A percentile compares a stretch with the other conserved stretches of the same genome.
Conservation (phyloP, 768 basidiomycete species). For the Boletus barrowsii region DNA sequence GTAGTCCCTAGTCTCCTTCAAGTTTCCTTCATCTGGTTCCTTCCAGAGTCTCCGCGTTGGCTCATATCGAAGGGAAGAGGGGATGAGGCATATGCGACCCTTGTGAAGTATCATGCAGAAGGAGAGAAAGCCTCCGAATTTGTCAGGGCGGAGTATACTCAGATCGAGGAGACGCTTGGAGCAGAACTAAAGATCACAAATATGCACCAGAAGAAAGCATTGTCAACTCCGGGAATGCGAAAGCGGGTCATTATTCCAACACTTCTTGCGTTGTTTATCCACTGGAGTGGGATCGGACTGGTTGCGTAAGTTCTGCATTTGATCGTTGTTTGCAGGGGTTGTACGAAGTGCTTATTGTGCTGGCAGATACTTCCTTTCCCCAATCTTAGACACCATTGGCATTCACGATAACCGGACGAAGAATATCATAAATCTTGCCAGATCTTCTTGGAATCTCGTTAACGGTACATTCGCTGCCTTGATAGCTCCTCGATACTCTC, state of each 20-base stretch:
- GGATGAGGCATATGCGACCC: slow-evolving; percentile 44
- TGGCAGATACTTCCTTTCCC: slow-evolving; percentile 10
- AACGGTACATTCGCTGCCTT: neutral
- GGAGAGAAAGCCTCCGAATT: slow-evolving; percentile 50
- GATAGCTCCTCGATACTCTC: neutral
- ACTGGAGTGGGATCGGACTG: slow-evolving; percentile 10
- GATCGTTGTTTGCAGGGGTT: neutral
- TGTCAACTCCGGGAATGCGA: slow-evolving; percentile 13
- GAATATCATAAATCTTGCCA: slow-evolving; percentile 6
- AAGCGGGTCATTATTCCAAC: slow-evolving; percentile 11
- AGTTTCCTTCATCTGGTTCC: slow-evolving; percentile 51
- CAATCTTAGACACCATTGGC: slow-evolving; percentile 6
- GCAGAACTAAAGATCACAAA: slow-evolving; percentile 1
- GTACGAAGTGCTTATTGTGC: neutral
- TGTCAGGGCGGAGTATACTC: slow-evolving; percentile 53
- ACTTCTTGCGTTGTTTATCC: slow-evolving; percentile 12
- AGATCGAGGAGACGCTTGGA: slow-evolving; percentile 55
- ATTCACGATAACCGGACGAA: slow-evolving; percentile 16
- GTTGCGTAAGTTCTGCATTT: neutral
- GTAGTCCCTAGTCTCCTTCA: slow-evolving; percentile 52
- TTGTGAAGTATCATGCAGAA: slow-evolving; percentile 59
- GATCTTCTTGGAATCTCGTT: neutral
- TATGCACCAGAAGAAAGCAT: neutral
- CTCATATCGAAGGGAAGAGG: slow-evolving; percentile 55
- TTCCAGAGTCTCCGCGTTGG: slow-evolving; percentile 68